phyloP scores from a whole-genome alignment of 768 basidiomycete species.

The Tricholoma sp. region DNA sequence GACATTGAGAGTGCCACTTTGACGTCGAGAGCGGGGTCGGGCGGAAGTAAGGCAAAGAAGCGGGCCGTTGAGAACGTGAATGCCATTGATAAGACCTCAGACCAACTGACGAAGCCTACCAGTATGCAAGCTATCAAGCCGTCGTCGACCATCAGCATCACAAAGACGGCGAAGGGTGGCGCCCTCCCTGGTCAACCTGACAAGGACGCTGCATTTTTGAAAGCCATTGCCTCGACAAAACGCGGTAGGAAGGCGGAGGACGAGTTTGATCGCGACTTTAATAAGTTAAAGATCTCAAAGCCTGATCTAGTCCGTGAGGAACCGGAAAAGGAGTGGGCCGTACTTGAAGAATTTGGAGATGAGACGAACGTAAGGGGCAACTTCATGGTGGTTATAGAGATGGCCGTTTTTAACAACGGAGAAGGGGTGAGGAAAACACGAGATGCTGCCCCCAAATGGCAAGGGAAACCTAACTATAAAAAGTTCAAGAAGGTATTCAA shows the following conservation, averaged over 20 bases:
- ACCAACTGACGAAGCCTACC: slow-evolving; percentile 1
- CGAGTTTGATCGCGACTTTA: slow-evolving; percentile 74
- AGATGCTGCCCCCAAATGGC: slow-evolving; percentile 32
- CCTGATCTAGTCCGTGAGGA: slow-evolving; percentile 48
- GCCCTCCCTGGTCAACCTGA: slow-evolving; percentile 49
- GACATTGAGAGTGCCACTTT: slow-evolving; percentile 14
- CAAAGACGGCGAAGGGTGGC: slow-evolving; percentile 23
- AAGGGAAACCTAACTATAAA: slow-evolving; percentile 63
- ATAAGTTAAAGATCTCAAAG: slow-evolving; percentile 66
- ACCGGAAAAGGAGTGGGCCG: slow-evolving; percentile 48
- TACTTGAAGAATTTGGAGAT: slow-evolving; percentile 63
- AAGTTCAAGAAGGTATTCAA: slow-evolving; percentile 67
- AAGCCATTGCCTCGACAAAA: slow-evolving; percentile 70
- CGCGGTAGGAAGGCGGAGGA: slow-evolving; percentile 64
- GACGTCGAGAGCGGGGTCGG: slow-evolving; percentile 6
- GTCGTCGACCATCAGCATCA: slow-evolving; percentile 16
- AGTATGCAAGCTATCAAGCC: slow-evolving; percentile 18
- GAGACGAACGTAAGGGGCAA: slow-evolving; percentile 61
- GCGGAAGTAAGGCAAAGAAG: slow-evolving; percentile 33
- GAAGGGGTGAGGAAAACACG: slow-evolving; percentile 15
- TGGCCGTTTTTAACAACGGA: slow-evolving; percentile 46
- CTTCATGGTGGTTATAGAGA: slow-evolving; percentile 73
- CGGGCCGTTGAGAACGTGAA: slow-evolving; percentile 38
- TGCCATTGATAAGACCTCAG: slow-evolving; percentile 20
- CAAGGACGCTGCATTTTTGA: slow-evolving; percentile 63